These are phyloP conservation scores for Areca catechu DNA, from an alignment of 176 grass and related monocot species.

Conservation along the genomic window DNA sequence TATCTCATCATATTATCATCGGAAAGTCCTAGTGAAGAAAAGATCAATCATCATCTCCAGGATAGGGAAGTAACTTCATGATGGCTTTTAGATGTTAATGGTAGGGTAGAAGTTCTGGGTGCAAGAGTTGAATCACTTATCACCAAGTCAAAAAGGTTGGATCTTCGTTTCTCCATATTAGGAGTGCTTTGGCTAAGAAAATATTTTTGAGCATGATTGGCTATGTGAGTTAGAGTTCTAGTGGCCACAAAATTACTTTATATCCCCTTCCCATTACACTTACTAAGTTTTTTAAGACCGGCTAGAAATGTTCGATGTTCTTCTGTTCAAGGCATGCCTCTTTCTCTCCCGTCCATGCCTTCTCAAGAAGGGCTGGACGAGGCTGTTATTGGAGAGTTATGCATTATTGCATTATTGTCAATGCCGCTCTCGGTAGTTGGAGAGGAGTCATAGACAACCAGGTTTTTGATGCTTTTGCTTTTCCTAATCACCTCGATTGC, in stretches of 20 bases:
- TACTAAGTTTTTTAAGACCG: constrained; percentile 57
- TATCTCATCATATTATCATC: constrained; percentile 26
- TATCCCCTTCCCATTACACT: constrained; percentile 64
- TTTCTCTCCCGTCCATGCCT: constrained; percentile 10
- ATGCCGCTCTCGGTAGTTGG: constrained; percentile 6
- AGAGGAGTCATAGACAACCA: not conserved
- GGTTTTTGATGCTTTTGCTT: constrained; percentile 59
- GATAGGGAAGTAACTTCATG: not conserved
- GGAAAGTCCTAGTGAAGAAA: constrained; percentile 33
- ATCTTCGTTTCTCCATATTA: constrained; percentile 56
- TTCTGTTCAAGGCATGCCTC: constrained; percentile 65
- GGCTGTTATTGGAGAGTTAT: no score
- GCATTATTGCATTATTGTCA: constrained; percentile 31
- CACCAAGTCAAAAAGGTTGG: constrained; percentile 60
- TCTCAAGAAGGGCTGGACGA: constrained; percentile 31
- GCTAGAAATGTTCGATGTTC: constrained; percentile 63
- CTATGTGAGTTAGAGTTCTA: constrained; percentile 56
- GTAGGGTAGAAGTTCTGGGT: constrained; percentile 26
- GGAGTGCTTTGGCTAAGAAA: constrained; percentile 46
- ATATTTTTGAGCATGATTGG: constrained; percentile 75
- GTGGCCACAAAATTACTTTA: constrained; percentile 49
- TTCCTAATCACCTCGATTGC: constrained; percentile 54
- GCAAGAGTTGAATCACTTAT: constrained; percentile 22
- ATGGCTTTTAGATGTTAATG: constrained; percentile 9
- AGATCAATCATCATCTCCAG: constrained; percentile 24